Percentiles rank a stretch among this genome's conserved stretches.
Evolutionary conservation across 352 stramenopile species (phyloP).

Genomic region (Phytophthora colocasiae): DNA sequence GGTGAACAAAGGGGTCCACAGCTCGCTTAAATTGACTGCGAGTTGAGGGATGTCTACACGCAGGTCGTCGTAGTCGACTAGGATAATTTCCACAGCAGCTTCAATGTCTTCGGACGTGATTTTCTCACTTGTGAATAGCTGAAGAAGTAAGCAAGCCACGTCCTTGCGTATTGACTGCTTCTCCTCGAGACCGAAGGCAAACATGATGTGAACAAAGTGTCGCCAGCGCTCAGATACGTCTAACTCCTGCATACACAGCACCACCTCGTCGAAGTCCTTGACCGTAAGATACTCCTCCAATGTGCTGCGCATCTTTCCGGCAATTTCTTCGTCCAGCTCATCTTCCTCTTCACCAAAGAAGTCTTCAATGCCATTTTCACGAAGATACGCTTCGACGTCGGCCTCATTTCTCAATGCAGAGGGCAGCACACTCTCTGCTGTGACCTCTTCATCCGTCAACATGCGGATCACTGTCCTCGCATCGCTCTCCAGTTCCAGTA

Average conservation of each 20-base stretch:
- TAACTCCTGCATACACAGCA: slow-evolving; percentile 80
- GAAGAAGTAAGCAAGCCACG: slow-evolving; percentile 49
- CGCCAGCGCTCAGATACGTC: slow-evolving; percentile 55
- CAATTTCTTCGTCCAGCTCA: slow-evolving; percentile 68
- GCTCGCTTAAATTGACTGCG: slow-evolving; percentile 59
- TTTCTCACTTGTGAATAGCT: slow-evolving; percentile 52
- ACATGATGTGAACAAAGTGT: slow-evolving; percentile 70
- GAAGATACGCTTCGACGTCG: slow-evolving; percentile 65
- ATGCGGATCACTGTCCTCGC: slow-evolving; percentile 71
- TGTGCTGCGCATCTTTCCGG: slow-evolving; percentile 71
- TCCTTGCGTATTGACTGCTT: slow-evolving; percentile 58
- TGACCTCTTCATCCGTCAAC: slow-evolving; percentile 85
- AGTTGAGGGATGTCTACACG: slow-evolving; percentile 80
- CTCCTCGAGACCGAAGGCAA: slow-evolving; percentile 58
- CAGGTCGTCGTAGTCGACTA: slow-evolving; percentile 78
- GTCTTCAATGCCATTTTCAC: slow-evolving; percentile 65
- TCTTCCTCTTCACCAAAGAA: slow-evolving; percentile 74
- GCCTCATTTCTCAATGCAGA: slow-evolving; percentile 48
- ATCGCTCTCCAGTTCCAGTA: slow-evolving; percentile 80
- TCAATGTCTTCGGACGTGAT: slow-evolving; percentile 60
- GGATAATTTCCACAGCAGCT: slow-evolving; percentile 56
- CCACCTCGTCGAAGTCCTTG: slow-evolving; percentile 78
- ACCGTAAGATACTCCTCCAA: slow-evolving; percentile 83
- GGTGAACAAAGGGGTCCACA: slow-evolving; percentile 72
- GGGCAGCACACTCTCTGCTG: slow-evolving; percentile 57